Evolutionary conservation across 164 flowering plant species (phyloP), one percentile per base, ranked within the genome.

Genomic region (Vitis rupestris): DNA sequence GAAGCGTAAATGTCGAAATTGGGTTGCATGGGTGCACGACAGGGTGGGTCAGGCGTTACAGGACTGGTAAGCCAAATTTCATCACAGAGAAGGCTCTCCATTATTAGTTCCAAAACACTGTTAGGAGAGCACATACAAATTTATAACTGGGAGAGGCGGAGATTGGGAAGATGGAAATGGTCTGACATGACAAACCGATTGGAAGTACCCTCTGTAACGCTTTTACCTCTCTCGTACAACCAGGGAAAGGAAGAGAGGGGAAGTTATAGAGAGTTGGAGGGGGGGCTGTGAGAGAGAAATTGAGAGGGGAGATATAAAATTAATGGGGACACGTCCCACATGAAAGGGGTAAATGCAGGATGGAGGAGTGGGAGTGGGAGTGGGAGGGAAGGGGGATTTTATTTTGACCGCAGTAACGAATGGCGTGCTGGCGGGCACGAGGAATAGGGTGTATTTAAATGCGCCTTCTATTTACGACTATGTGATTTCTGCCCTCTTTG

Each of bases 51-150:
- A 52, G 73, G 3, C 3, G 63, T 37, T 9, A 75, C 63, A 50
- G 81, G 74, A 13, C 64, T 71, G 9, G 66, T 50, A 57, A 82
- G 74, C 81, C 85, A 83, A 8, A 65, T 80, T 64, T 90, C 94
- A 50, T 88, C 82, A 55, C 94, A 90, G 10, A 85, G 76, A 56
- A 90, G 75, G 59, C 64, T 75, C 44, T 37, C 44, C 44, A 37
- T 37, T 37, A 37, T 37, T 37, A 37, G 4, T 37, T 4, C 44
- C 4, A 37, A 6, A 37, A 37, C 44, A 37, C 44, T 37, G 4
- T 3, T 37, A 37, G 7, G 44, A 37, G 44, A 37, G 44, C 2
- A 37, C 4, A 6, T 37, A 37, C 44, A 37, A 37, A 37, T 37
- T 37, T 37, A 37, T 37, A 37, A 37, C 44, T 37, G 44, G 44